These are phyloP conservation scores for Tuber borchii DNA, from an alignment of 495 filamentous ascomycete genomes.

Conservation along the genomic window DNA sequence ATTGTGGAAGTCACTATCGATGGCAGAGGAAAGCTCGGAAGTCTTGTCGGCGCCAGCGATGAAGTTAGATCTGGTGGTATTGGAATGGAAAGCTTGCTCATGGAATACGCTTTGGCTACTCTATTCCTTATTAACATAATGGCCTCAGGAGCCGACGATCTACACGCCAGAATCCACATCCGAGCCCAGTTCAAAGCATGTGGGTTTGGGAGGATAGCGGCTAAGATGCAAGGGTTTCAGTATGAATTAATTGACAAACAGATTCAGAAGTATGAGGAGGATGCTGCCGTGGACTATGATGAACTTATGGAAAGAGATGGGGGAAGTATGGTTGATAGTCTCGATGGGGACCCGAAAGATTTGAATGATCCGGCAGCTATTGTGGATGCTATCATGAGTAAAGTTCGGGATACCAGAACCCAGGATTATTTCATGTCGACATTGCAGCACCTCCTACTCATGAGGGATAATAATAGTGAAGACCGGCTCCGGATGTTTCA, in stretches of 20 bases:
- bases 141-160: constrained; percentile 84
- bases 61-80: constrained; percentile 95
- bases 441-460: constrained; percentile 88
- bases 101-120: constrained; percentile 97
- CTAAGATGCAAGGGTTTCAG: constrained; percentile 97
- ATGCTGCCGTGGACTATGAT: constrained; percentile 97
- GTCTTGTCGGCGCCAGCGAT: constrained; percentile 91
- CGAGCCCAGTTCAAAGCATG: constrained; percentile 93
- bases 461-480: constrained; percentile 86
- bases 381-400: constrained; percentile 84
- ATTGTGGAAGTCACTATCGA: constrained; percentile 96
- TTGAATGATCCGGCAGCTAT: constrained; percentile 90
- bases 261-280: constrained; percentile 84
- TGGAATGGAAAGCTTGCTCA: constrained; percentile 96
- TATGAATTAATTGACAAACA: constrained; percentile 99
- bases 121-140: constrained; percentile 96
- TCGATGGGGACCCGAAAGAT: constrained; percentile 89
- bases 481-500: constrained; percentile 95
- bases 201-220: constrained; percentile 87
- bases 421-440: constrained; percentile 95
- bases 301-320: constrained; percentile 89
- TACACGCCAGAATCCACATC: constrained; percentile 88
- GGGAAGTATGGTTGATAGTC: constrained; percentile 78
- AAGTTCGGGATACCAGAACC: constrained; percentile 71
- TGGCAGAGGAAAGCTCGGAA: constrained; percentile 96